Percentiles rank a stretch among this genome's conserved stretches.
Evolutionary conservation across 805 yeast species (phyloP).

Genomic region (Lachancea nothofagi): DNA sequence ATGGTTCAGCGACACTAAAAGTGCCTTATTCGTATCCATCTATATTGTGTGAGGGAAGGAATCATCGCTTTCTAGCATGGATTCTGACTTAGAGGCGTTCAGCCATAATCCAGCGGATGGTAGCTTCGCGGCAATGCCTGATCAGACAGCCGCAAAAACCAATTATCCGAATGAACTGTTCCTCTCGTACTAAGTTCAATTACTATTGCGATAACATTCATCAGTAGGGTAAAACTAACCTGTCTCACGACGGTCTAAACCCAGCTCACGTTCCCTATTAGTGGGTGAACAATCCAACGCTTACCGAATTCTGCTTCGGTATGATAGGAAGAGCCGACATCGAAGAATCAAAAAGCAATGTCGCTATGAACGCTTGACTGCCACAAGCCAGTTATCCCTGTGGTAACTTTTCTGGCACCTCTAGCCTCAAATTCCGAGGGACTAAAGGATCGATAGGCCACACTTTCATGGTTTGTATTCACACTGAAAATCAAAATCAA

Average conservation of each 20-base stretch:
- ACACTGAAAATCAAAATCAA: conserved; percentile 43
- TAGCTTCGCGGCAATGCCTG: conserved; percentile 45
- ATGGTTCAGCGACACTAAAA: conserved; percentile 38
- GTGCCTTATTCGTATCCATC: conserved; percentile 40
- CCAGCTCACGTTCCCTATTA: conserved; percentile 42
- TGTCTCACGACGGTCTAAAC: conserved; percentile 44
- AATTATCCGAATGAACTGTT: conserved; percentile 44
- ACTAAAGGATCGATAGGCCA: conserved; percentile 46
- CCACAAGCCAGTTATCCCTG: conserved; percentile 43
- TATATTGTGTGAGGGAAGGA: conserved; percentile 38
- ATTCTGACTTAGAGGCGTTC: conserved; percentile 49
- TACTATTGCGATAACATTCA: conserved; percentile 37
- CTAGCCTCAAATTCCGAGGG: conserved; percentile 43
- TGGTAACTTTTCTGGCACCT: conserved; percentile 42
- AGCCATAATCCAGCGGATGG: conserved; percentile 47
- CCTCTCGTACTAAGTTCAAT: conserved; percentile 44
- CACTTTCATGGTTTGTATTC: conserved; percentile 44
- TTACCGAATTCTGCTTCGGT: conserved; percentile 45
- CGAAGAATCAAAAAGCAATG: conserved; percentile 45
- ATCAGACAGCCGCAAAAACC: conserved; percentile 43
- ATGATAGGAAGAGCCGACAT: conserved; percentile 48
- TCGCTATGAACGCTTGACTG: conserved; percentile 46
- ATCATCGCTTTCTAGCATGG: conserved; percentile 47
- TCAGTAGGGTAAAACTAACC: conserved; percentile 43
- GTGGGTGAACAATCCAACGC: conserved; percentile 45